Evolutionary conservation across 176 grass and related monocot genomes (phyloP).

Genomic region (Elymus sibiricus): DNA sequence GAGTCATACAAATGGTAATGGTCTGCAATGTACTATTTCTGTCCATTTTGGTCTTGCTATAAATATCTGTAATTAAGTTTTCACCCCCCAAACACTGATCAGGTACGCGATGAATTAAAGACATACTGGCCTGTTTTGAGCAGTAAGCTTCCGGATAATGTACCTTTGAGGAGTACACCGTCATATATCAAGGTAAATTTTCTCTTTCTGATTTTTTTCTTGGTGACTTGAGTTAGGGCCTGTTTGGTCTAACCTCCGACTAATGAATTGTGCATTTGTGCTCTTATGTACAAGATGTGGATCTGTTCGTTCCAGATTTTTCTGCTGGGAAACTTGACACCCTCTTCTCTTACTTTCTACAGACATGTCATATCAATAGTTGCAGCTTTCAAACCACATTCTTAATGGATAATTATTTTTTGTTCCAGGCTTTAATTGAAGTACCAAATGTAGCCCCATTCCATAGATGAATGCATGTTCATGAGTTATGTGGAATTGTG

Average conservation of each 20-base stretch:
- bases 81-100: not conserved
- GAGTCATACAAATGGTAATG: constrained; percentile 78
- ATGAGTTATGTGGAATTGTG: not conserved
- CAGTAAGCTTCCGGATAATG: constrained; percentile 53
- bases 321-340: not conserved
- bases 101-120: constrained; percentile 94
- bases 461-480: constrained; percentile 18
- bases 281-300: constrained; percentile 11
- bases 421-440: not conserved
- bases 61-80: constrained; percentile 14
- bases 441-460: constrained; percentile 8
- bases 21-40: constrained; percentile 33
- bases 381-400: not conserved
- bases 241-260: not conserved
- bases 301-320: not conserved
- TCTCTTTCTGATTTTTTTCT: constrained; percentile 27
- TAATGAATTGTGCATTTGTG: constrained; percentile 17
- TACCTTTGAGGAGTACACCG: constrained; percentile 41
- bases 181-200: constrained; percentile 48
- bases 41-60: not conserved
- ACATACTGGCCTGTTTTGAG: constrained; percentile 70
- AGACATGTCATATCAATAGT: constrained; percentile 16
- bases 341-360: not conserved
- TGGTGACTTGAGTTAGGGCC: constrained; percentile 8
- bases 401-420: constrained; percentile 12